Percentiles rank a stretch among this genome's conserved stretches.
These are phyloP conservation scores for Starmerella gropengiesseri DNA, from an alignment of 805 yeast species.

Conservation along the genomic window DNA sequence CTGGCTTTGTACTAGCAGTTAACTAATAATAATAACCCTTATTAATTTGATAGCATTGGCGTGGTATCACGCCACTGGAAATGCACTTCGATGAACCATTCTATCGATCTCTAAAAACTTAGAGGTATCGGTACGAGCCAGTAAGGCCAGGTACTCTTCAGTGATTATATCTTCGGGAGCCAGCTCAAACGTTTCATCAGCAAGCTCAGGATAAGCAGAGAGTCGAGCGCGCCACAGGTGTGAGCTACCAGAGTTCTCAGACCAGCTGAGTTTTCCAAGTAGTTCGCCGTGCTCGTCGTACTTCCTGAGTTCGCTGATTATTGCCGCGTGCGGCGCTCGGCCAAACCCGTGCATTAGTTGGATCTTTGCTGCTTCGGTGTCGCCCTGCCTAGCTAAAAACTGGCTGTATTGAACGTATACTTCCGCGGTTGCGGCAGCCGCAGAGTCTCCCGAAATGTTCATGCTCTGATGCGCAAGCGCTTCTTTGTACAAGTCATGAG, in stretches of 20 bases:
- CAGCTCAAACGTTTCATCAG: conserved; percentile 13
- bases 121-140: conserved; percentile 13
- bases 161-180: conserved; percentile 16
- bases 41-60: too few relatives aligned
- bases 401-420: conserved; percentile 6
- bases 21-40: too few relatives aligned
- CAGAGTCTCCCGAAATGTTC: too few relatives aligned
- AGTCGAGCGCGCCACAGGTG: conserved; percentile 13
- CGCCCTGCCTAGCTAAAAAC: conserved; percentile 7
- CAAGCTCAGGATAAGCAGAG: conserved; percentile 11
- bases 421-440: background rate
- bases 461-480: background rate
- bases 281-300: conserved; percentile 7
- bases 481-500: conserved; percentile 22
- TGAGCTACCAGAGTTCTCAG: conserved; percentile 3
- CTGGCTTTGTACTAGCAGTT: too few relatives aligned
- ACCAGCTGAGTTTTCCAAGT: background rate
- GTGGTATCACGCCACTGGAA: too few relatives aligned
- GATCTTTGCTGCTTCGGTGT: background rate
- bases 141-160: conserved; percentile 11
- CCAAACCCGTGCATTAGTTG: background rate
- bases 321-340: background rate
- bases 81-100: conserved; percentile 11
- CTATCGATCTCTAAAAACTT: conserved; percentile 16
- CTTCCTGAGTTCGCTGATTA: conserved; percentile 12